Evolutionary conservation across 2,329 filamentous ascomycete genomes (phyloP), one percentile per base, ranked within the genome.

Genomic region (Cryphonectria radicalis): DNA sequence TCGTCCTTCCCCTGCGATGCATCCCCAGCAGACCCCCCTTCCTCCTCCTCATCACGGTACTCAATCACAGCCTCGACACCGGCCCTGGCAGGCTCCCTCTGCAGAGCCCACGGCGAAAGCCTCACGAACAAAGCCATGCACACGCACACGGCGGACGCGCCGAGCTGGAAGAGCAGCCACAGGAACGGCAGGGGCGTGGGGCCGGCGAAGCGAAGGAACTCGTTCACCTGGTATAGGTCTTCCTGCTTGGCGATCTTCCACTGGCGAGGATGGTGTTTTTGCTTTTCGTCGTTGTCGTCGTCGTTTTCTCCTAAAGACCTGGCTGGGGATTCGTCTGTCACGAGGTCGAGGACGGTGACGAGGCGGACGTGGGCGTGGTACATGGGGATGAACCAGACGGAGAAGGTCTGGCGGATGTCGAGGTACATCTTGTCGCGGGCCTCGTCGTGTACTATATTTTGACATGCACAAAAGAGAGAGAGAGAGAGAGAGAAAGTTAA

Each of bases 181-280:
- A 94, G 79, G 10, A 40, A 66, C 14, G 91, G 89, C 43, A 64
- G 67, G 11, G 62, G 67, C 4, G 42, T 63, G 28, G 60, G 46
- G 22, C 87, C 76, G 25, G 95, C 76, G 77, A 97, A 96, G 76
- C 91, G 91, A 73, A 95, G 83, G 73, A 91, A 91, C 75, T 97
- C 91, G 65, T 90, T 91, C 0, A 89, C 85, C 76, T 95, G 93
- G 77, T 97, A 97, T 10, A 95, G 82, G 78, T 97, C 94, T 74
- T 97, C 90, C 78, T 97, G 94, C 25, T 85, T 87, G 8, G 84
- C 80, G 74, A 97, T 72, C 65, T 55, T 46, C 50, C 66, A 53
- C 76, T 73, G 13, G 77, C 74, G 35, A 25, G n/a, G 37, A 8
- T 32, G 50, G 3, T 5, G 14, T 62, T 11, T 10, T 8, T n/a